Evolutionary conservation across 768 basidiomycete genomes (phyloP).

Genomic region (Mrakia frigida): DNA sequence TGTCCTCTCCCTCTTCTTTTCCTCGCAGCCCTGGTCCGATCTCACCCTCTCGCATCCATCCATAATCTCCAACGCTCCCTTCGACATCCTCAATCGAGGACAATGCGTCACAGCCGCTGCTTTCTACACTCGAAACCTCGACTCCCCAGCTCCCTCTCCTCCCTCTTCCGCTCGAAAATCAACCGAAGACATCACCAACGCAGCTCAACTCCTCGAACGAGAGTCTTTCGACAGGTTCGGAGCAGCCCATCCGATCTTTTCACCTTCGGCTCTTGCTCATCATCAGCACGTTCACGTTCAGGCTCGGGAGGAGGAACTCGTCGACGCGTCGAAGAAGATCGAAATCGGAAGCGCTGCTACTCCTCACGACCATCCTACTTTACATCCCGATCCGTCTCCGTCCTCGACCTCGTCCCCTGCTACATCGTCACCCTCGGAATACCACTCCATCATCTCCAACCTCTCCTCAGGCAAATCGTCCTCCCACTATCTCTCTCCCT

Average conservation of each 20-base stretch:
- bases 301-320: not conserved
- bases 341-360: not conserved
- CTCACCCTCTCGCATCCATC: slow-evolving; percentile 6
- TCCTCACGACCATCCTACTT: not conserved
- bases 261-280: not conserved
- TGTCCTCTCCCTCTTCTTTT: not conserved
- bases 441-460: not conserved
- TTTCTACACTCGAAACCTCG: slow-evolving; percentile 11
- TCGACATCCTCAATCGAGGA: slow-evolving; percentile 1
- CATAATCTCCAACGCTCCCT: not conserved
- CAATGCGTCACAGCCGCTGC: slow-evolving; percentile 8
- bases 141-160: not conserved
- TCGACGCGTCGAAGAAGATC: not conserved
- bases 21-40: slow-evolving; percentile 1
- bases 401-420: not conserved
- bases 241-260: slow-evolving; percentile 9
- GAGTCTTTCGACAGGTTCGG: slow-evolving; percentile 4
- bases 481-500: not conserved
- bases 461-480: not conserved
- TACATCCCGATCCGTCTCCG: not conserved
- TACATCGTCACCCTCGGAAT: not conserved
- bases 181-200: not conserved
- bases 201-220: not conserved
- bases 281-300: not conserved
- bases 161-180: not conserved